phyloP scores from a whole-genome alignment of 164 flowering plant genomes.

The Dillenia turbinata region DNA sequence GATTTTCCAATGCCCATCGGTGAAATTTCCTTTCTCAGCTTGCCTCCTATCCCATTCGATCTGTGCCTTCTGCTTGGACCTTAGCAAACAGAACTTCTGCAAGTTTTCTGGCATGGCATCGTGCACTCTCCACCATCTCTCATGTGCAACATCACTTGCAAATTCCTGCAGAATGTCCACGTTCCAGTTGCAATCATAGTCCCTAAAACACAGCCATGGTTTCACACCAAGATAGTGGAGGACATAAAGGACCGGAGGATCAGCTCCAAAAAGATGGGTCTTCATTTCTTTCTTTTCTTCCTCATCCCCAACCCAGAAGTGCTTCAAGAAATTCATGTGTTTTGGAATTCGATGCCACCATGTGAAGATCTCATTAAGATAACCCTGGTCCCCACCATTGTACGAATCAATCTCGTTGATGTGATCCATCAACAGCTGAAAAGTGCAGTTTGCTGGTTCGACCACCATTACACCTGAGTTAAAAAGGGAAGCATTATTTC shows the following conservation, averaged over 20 bases:
- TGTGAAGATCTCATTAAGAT: conserved; percentile 80
- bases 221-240: conserved; percentile 83
- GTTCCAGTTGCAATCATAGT: conserved; percentile 95
- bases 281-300: conserved; percentile 63
- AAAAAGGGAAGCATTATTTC: conserved; percentile 84
- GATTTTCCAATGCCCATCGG: conserved; percentile 83
- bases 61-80: conserved; percentile 83
- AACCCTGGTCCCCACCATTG: conserved; percentile 96
- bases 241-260: conserved; percentile 83
- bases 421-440: conserved; percentile 78
- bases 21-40: conserved; percentile 75
- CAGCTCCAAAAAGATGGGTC: conserved; percentile 67
- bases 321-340: conserved; percentile 90
- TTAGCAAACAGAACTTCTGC: conserved; percentile 69
- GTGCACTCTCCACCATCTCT: conserved; percentile 87
- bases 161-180: conserved; percentile 73
- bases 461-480: conserved; percentile 94
- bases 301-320: conserved; percentile 84
- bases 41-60: conserved; percentile 91
- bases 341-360: conserved; percentile 98
- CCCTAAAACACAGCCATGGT: conserved; percentile 96
- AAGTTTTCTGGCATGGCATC: conserved; percentile 82
- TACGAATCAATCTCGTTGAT: conserved; percentile 84
- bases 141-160: conserved; percentile 86
- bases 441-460: conserved; percentile 90